Percentiles rank a stretch among this genome's conserved stretches.
Conservation (phyloP, 352 stramenopile species). For the Phytophthora fragariaefolia region DNA sequence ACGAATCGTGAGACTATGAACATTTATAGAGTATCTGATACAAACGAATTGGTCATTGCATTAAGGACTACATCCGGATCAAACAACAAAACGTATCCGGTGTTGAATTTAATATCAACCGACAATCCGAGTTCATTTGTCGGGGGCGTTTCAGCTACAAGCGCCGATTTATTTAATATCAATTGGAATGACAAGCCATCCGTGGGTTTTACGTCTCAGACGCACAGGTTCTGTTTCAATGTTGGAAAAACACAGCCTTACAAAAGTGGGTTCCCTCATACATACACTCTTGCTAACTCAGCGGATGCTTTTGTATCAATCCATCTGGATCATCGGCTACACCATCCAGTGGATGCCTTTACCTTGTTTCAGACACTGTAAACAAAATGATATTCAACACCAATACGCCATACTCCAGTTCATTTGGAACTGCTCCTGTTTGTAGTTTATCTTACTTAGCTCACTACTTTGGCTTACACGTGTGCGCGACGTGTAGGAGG, state of each 20-base stretch:
- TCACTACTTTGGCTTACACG: too few species aligned
- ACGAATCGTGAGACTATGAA: constrained; percentile 17
- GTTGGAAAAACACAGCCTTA: constrained; percentile 26
- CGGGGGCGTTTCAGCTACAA: constrained; percentile 18
- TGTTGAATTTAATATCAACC: constrained; percentile 24
- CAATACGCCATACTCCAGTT: constrained; percentile 20
- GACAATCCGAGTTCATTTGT: constrained; percentile 24
- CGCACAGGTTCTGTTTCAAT: constrained; percentile 32
- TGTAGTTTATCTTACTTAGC: too few species aligned
- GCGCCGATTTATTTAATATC: constrained; percentile 20
- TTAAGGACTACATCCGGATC: constrained; percentile 10
- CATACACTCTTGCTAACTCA: constrained; percentile 3
- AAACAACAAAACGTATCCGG: constrained; percentile 16
- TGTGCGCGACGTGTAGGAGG: too few species aligned
- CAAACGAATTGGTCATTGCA: constrained; percentile 21
- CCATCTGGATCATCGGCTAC: background rate
- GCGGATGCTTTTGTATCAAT: constrained; percentile 1
- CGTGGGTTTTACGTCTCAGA: constrained; percentile 25
- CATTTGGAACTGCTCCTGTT: constrained; percentile 15
- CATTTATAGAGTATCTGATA: constrained; percentile 25
- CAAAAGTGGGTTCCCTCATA: constrained; percentile 25
- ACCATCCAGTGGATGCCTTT: constrained; percentile 26
- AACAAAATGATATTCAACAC: constrained; percentile 28
- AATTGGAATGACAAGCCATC: constrained; percentile 24
- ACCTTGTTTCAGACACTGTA: constrained; percentile 21